Evolutionary conservation across 345 rosid genomes (phyloP), one percentile per base, ranked within the genome.

Genomic region (Nephelium lappaceum): DNA sequence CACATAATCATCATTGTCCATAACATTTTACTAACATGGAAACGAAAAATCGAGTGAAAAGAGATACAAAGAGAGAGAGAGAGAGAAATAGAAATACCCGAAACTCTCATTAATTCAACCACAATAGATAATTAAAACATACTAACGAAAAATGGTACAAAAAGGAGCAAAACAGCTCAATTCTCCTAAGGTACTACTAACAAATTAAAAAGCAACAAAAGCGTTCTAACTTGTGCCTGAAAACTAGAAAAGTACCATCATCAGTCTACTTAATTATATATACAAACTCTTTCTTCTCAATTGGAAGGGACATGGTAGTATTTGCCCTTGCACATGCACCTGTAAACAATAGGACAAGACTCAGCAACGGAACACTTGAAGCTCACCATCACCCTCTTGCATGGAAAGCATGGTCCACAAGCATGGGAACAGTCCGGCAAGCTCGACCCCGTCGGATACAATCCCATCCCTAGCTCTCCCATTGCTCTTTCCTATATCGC

Each of bases 401-500:
- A 96, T 8, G 99, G 99, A 58, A 87, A 84, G 64, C 99, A 96
- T 2, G 98, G 80, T 8, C 95, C 97, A 53, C 99, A 96, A 0
- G 99, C 99, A 67, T 93, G 95, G 1, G 95, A 86, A 77, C 99
- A 96, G 63, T 96, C 99, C 4, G 99, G 99, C 78, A 96, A 80
- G 73, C 97, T 91, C 65, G 99, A 96, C 15, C 99, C 99, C 4
- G 90, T 87, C 16, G 91, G 91, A 38, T 87, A 86, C 64, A 86
- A 43, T 77, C 85, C 88, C 92, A 79, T 85, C 42, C 81, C 91
- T n/a, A 75, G 16, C 78, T 71, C 87, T 71, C 31, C 69, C 47
- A 72, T 81, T 47, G 1, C 81, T 23, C 49, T 41, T 69, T 61
- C 85, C 85, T 84, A 45, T 55, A 58, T 31, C 36, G 36, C 36